Evolutionary conservation across 2,329 filamentous ascomycete genomes (phyloP).

Genomic region (Parasarocladium wereldwijsianum): DNA sequence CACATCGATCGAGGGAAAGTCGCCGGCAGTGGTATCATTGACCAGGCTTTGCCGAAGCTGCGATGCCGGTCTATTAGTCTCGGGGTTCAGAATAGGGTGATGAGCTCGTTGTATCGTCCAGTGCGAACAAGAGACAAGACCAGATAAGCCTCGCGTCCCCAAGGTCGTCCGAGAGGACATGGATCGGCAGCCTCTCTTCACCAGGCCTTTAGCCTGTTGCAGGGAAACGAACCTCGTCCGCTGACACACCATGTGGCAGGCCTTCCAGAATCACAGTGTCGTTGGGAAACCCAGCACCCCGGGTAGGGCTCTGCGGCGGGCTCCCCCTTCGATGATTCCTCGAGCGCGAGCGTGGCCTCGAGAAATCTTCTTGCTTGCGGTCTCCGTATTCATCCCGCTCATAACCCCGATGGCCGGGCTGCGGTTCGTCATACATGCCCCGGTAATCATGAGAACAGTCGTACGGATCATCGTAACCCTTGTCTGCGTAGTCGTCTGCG

Average conservation of each 20-base stretch:
- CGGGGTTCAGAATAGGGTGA: too few species aligned
- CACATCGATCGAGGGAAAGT: constrained; percentile 23
- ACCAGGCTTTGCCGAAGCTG: constrained; percentile 23
- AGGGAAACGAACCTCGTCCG: constrained; percentile 32
- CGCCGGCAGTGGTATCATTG: constrained; percentile 17
- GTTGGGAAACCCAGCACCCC: constrained; percentile 26
- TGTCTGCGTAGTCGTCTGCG: constrained; percentile 1
- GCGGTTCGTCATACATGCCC: constrained; percentile 22
- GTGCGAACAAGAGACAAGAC: too few species aligned
- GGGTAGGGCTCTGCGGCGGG: constrained; percentile 19
- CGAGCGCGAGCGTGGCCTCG: constrained; percentile 13
- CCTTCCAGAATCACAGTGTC: constrained; percentile 41
- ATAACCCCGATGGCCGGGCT: constrained; percentile 6
- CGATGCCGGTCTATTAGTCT: constrained; percentile 3
- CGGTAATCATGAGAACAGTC: constrained; percentile 14
- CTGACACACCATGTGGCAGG: constrained; percentile 30
- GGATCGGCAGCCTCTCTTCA: too few species aligned
- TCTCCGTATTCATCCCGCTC: constrained; percentile 10
- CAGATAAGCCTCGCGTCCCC: too few species aligned
- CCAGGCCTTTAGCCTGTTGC: too few species aligned
- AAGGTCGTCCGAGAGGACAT: too few species aligned
- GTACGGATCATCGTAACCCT: constrained; percentile 13
- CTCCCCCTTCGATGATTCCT: constrained; percentile 14
- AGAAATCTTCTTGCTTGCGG: constrained; percentile 7
- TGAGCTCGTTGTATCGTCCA: too few species aligned